Evolutionary conservation across 2,329 filamentous ascomycete genomes (phyloP).

Genomic region (Pseudogymnoascus sp.): DNA sequence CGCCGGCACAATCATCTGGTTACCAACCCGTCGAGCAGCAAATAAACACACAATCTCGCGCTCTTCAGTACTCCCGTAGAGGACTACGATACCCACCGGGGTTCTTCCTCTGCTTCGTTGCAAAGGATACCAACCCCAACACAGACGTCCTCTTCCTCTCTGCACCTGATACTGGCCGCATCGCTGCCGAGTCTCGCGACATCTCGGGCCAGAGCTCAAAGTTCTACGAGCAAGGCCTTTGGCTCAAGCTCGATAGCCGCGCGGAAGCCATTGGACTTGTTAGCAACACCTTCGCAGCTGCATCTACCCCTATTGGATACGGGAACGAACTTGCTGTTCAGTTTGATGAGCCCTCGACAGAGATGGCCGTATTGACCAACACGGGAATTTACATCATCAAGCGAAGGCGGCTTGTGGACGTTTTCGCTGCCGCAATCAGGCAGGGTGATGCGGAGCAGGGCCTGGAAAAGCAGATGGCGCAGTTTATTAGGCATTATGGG

Average conservation of each 20-base stretch:
- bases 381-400: slow-evolving; percentile 82
- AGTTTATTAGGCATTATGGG: slow-evolving; percentile 79
- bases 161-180: slow-evolving; percentile 79
- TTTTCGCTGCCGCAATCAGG: slow-evolving; percentile 76
- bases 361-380: slow-evolving; percentile 87
- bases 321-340: slow-evolving; percentile 96
- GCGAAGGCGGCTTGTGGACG: slow-evolving; percentile 77
- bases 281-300: slow-evolving; percentile 62
- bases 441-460: slow-evolving; percentile 68
- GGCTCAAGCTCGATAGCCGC: slow-evolving; percentile 64
- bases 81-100: slow-evolving; percentile 69
- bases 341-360: slow-evolving; percentile 72
- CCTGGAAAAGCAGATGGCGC: slow-evolving; percentile 70
- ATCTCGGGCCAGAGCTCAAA: slow-evolving; percentile 19
- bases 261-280: slow-evolving; percentile 74
- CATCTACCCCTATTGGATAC: slow-evolving; percentile 64
- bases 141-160: slow-evolving; percentile 71
- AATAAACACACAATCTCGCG: slow-evolving; percentile 35
- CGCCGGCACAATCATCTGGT: slow-evolving; percentile 20
- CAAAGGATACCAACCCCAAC: slow-evolving; percentile 48
- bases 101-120: slow-evolving; percentile 80
- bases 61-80: slow-evolving; percentile 41
- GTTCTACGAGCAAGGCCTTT: slow-evolving; percentile 73
- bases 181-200: slow-evolving; percentile 48
- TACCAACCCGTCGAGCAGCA: slow-evolving; percentile 18